Percentiles rank a stretch among this genome's conserved stretches.
Conservation (phyloP, 257 asterid genomes). For the Primulina tabacum region DNA sequence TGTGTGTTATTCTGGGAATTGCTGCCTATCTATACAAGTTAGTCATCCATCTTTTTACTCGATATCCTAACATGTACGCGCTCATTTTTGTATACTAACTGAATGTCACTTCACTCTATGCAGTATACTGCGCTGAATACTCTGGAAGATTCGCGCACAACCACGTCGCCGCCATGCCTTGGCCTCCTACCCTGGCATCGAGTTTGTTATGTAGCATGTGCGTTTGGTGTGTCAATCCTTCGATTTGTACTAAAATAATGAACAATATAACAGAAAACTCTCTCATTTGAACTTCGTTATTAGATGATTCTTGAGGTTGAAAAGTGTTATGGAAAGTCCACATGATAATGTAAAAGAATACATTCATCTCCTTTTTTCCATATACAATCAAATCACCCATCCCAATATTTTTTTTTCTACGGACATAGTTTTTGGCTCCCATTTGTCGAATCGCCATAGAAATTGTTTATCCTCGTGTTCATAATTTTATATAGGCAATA, state of each 20-base stretch:
- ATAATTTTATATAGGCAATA: too few relatives aligned
- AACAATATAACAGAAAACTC: conserved; percentile 15
- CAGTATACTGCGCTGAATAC: conserved; percentile 38
- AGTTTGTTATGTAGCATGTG: conserved; percentile 18
- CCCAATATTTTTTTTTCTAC: too few relatives aligned
- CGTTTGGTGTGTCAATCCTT: conserved; percentile 18
- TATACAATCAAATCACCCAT: too few relatives aligned
- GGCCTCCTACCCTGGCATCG: conserved; percentile 5
- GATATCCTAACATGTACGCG: not conserved
- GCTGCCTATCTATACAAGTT: conserved; percentile 76
- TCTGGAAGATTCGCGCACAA: conserved; percentile 18
- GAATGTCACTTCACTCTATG: conserved; percentile 21
- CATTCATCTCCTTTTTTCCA: too few relatives aligned
- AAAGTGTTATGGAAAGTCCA: too few relatives aligned
- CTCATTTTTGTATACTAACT: too few relatives aligned
- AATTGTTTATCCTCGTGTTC: too few relatives aligned
- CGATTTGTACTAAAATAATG: conserved; percentile 9
- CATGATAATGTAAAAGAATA: too few relatives aligned
- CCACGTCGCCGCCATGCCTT: not conserved
- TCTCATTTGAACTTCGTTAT: not conserved
- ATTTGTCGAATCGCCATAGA: too few relatives aligned
- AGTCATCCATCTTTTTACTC: conserved; percentile 31
- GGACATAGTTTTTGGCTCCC: too few relatives aligned
- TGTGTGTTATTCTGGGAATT: conserved; percentile 77
- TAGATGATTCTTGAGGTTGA: too few relatives aligned